Conservation (phyloP, 2,329 filamentous ascomycete species). For the Xylariales sp. region DNA sequence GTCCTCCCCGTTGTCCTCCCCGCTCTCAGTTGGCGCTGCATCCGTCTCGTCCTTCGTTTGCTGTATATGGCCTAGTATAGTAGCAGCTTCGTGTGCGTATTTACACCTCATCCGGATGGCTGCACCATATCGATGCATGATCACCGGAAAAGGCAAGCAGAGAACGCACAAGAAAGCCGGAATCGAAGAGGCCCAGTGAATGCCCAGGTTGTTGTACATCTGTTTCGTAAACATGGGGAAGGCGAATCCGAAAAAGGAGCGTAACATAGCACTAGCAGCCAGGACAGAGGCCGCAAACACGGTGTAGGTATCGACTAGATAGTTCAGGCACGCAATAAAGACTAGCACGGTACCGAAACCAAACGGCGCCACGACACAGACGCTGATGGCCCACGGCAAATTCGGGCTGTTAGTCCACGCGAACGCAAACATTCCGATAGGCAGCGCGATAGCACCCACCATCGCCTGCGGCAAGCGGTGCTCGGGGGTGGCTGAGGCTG, state of each 20-base stretch:
- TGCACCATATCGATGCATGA: too few relatives aligned
- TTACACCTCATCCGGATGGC: too few relatives aligned
- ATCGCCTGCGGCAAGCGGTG: constrained; percentile 56
- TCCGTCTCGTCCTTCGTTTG: too few relatives aligned
- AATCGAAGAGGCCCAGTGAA: constrained; percentile 53
- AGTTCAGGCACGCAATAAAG: constrained; percentile 50
- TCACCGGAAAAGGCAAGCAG: too few relatives aligned
- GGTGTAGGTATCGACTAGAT: constrained; percentile 45
- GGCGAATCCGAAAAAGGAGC: constrained; percentile 52
- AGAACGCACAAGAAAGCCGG: constrained; percentile 53
- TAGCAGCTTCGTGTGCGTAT: too few relatives aligned
- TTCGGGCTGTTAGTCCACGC: constrained; percentile 55
- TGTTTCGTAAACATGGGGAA: constrained; percentile 38
- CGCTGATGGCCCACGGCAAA: constrained; percentile 44
- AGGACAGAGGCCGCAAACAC: constrained; percentile 67
- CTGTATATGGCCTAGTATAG: too few relatives aligned
- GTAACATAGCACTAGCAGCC: constrained; percentile 60
- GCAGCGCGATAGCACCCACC: constrained; percentile 54
- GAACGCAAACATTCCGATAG: constrained; percentile 61
- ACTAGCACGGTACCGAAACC: constrained; percentile 39
- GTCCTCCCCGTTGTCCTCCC: too few relatives aligned
- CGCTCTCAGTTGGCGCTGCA: too few relatives aligned
- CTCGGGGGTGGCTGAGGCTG: constrained; percentile 58
- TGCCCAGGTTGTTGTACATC: constrained; percentile 39
- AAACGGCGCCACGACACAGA: constrained; percentile 21